Conservation (phyloP, 1,139 yeast genomes). For the Sugiyamaella paludigena region DNA sequence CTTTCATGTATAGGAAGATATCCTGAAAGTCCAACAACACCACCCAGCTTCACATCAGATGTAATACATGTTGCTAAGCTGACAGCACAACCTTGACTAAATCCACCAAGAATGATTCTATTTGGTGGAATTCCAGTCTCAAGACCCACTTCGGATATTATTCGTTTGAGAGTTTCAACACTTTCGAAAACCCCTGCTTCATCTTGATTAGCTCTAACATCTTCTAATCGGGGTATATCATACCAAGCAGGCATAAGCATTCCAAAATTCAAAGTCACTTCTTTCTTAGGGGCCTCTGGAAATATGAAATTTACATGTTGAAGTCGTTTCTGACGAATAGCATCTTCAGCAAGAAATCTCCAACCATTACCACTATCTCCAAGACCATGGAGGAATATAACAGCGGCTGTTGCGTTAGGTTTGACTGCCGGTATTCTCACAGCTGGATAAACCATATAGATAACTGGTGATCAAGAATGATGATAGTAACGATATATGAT, state of each 20-base stretch:
- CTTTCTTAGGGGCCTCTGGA: conserved; percentile 80
- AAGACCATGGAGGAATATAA: conserved; percentile 83
- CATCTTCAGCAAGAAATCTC: conserved; percentile 60
- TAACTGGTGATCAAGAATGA: too few species aligned
- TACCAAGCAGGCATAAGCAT: conserved; percentile 82
- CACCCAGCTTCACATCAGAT: conserved; percentile 66
- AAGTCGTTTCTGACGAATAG: conserved; percentile 42
- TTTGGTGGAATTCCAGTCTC: conserved; percentile 66
- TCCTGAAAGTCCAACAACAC: conserved; percentile 75
- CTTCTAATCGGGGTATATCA: conserved; percentile 62
- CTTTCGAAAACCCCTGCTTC: conserved; percentile 60
- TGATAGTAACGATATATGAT: too few species aligned
- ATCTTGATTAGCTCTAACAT: conserved; percentile 51
- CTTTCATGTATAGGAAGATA: conserved; percentile 58
- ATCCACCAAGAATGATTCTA: conserved; percentile 83
- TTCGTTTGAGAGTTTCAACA: conserved; percentile 49
- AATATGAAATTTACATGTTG: conserved; percentile 72
- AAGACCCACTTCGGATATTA: conserved; percentile 56
- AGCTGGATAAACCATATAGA: conserved; percentile 20
- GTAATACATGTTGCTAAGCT: conserved; percentile 37
- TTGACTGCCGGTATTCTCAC: conserved; percentile 31
- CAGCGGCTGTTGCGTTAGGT: conserved; percentile 52
- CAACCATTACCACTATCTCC: conserved; percentile 93
- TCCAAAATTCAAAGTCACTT: conserved; percentile 69
- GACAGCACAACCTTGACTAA: conserved; percentile 90